Conservation (phyloP, 176 grass and related monocot species). For the Oryza glumipatula region DNA sequence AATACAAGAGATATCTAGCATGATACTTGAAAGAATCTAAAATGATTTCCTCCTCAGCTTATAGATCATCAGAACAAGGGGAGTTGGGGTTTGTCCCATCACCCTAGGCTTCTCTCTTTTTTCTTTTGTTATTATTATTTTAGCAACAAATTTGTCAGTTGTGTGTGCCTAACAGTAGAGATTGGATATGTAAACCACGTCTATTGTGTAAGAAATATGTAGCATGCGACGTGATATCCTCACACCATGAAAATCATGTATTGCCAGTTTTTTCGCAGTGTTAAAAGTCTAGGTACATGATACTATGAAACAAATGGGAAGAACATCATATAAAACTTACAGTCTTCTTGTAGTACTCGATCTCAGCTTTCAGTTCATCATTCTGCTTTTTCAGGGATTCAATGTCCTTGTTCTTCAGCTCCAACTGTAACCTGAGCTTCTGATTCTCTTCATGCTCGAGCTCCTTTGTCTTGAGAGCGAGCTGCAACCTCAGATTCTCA, state of each 20-base stretch:
- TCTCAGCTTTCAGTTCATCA: conserved; percentile 30
- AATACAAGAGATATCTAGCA: too few species aligned
- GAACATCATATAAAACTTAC: conserved; percentile 7
- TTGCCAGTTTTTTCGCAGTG: neutral
- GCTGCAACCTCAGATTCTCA: conserved; percentile 17
- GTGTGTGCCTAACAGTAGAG: too few species aligned
- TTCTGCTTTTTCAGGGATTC: conserved; percentile 10
- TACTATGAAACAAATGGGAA: neutral
- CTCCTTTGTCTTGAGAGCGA: neutral
- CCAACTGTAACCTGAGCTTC: conserved; percentile 18
- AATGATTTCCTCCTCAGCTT: too few species aligned
- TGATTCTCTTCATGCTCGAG: conserved; percentile 5
- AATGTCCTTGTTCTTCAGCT: conserved; percentile 19
- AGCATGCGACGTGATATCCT: too few species aligned
- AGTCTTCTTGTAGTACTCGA: conserved; percentile 31
- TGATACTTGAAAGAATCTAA: too few species aligned
- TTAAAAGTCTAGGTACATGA: neutral
- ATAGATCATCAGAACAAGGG: too few species aligned
- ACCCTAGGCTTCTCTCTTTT: too few species aligned
- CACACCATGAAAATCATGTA: neutral
- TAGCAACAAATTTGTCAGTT: too few species aligned
- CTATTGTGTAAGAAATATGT: too few species aligned
- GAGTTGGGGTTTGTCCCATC: too few species aligned
- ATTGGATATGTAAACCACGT: too few species aligned
- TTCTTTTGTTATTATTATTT: too few species aligned